phyloP scores from a whole-genome alignment of 139 green algal species.

The Prasinococcaceae sp. region DNA sequence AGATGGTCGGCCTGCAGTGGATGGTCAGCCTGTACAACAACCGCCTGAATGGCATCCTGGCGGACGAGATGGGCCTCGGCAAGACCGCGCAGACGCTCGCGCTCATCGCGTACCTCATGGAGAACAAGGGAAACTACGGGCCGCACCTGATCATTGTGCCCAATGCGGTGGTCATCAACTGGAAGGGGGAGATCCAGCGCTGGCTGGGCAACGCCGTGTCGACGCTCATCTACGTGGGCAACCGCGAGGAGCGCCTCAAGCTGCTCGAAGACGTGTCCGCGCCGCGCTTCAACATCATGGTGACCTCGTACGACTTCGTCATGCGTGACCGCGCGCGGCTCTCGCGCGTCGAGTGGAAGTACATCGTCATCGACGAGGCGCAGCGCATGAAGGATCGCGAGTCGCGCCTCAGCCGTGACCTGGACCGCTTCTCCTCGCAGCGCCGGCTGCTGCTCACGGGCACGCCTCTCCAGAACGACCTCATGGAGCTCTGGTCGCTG shows the following conservation, averaged over 20 bases:
- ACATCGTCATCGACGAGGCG: constrained; percentile 97
- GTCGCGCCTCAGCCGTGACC: constrained; percentile 52
- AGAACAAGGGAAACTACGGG: constrained; percentile 81
- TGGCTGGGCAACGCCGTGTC: constrained; percentile 74
- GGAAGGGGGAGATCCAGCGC: constrained; percentile 72
- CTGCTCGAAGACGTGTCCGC: constrained; percentile 15
- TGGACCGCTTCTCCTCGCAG: constrained; percentile 55
- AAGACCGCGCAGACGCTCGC: constrained; percentile 69
- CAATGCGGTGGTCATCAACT: constrained; percentile 96
- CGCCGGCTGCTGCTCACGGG: constrained; percentile 55
- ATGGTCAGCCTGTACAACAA: constrained; percentile 95
- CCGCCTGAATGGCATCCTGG: constrained; percentile 89
- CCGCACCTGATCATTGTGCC: constrained; percentile 96
- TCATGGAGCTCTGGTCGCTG: constrained; percentile 75
- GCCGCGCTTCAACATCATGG: constrained; percentile 86
- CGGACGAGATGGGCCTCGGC: constrained; percentile 89
- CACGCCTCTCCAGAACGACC: constrained; percentile 52
- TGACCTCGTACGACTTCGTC: constrained; percentile 96
- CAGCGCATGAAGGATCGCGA: constrained; percentile 92
- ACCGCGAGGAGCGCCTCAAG: constrained; percentile 18
- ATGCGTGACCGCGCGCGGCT: constrained; percentile 42
- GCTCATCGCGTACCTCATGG: constrained; percentile 84
- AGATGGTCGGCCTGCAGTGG: constrained; percentile 83
- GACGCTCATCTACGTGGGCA: constrained; percentile 57
- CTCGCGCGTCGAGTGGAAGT: constrained; percentile 67